Conservation (phyloP, 495 filamentous ascomycete genomes). For the Aspergillus bridgeri region DNA sequence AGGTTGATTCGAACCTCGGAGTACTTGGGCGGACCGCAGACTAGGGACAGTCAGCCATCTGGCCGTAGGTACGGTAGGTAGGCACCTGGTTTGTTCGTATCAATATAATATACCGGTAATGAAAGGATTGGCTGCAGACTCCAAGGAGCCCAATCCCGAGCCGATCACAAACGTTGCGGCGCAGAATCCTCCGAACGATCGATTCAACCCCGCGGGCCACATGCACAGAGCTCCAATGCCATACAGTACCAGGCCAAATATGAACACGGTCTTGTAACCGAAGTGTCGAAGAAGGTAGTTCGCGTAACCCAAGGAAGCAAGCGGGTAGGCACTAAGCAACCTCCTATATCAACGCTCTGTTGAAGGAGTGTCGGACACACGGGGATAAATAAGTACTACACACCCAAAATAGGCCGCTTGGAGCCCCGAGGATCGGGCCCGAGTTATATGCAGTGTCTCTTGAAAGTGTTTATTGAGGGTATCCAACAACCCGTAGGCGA, state of each 20-base stretch:
- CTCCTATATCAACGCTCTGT: background rate
- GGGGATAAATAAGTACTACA: background rate
- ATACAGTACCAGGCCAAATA: constrained; percentile 49
- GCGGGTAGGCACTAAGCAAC: constrained; percentile 49
- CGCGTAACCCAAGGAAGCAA: constrained; percentile 59
- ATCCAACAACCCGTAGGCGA: constrained; percentile 47
- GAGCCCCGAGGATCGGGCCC: constrained; percentile 48
- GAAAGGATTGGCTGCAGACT: constrained; percentile 58
- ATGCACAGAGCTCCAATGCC: constrained; percentile 53
- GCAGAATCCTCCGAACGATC: constrained; percentile 58
- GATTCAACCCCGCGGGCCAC: constrained; percentile 52
- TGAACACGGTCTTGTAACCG: constrained; percentile 53
- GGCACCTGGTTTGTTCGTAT: background rate
- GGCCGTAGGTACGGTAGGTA: background rate
- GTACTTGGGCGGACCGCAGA: constrained; percentile 50
- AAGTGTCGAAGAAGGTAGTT: constrained; percentile 53
- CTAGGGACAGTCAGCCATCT: constrained; percentile 19
- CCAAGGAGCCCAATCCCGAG: constrained; percentile 49
- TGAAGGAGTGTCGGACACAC: background rate
- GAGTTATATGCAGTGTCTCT: constrained; percentile 48
- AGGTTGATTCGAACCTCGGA: constrained; percentile 60
- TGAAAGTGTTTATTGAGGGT: constrained; percentile 55
- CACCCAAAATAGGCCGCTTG: constrained; percentile 54
- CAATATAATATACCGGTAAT: constrained; percentile 36
- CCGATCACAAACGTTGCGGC: constrained; percentile 59